Evolutionary conservation across 2,329 filamentous ascomycete genomes (phyloP).

Genomic region (Phaeosphaeria sp.): DNA sequence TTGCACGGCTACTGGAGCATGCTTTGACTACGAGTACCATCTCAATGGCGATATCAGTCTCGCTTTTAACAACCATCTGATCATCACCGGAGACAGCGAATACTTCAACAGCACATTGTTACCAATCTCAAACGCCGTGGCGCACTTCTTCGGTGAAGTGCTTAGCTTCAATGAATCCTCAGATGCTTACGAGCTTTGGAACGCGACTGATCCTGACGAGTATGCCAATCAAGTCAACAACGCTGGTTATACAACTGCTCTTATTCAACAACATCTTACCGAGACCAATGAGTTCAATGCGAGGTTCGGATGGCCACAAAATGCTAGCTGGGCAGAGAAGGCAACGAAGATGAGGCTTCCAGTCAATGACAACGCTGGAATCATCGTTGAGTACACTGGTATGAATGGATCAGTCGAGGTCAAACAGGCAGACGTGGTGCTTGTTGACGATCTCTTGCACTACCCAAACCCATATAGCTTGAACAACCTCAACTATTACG

Average conservation of each 20-base stretch:
- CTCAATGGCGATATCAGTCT: constrained; percentile 73
- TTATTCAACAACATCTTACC: constrained; percentile 63
- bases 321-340: constrained; percentile 65
- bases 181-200: constrained; percentile 36
- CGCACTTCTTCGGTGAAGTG: constrained; percentile 66
- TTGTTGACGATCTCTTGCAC: constrained; percentile 69
- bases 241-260: constrained; percentile 71
- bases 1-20: constrained; percentile 66
- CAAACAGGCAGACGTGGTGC: constrained; percentile 74
- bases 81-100: constrained; percentile 64
- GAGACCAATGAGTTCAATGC: constrained; percentile 65
- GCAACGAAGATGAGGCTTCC: constrained; percentile 63
- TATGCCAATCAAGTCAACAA: constrained; percentile 72
- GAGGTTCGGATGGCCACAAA: constrained; percentile 61
- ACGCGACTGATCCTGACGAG: constrained; percentile 77
- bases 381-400: constrained; percentile 68
- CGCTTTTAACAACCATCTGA: constrained; percentile 66
- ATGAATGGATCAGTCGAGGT: constrained; percentile 72
- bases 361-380: constrained; percentile 60
- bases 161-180: constrained; percentile 63
- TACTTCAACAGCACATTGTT: constrained; percentile 63
- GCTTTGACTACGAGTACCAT: constrained; percentile 76
- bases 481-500: constrained; percentile 71
- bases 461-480: constrained; percentile 64
- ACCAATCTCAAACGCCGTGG: constrained; percentile 69